Percentiles rank a stretch among this genome's conserved stretches.
These are phyloP conservation scores for Russula vinacea DNA, from an alignment of 768 basidiomycete species.

Conservation along the genomic window DNA sequence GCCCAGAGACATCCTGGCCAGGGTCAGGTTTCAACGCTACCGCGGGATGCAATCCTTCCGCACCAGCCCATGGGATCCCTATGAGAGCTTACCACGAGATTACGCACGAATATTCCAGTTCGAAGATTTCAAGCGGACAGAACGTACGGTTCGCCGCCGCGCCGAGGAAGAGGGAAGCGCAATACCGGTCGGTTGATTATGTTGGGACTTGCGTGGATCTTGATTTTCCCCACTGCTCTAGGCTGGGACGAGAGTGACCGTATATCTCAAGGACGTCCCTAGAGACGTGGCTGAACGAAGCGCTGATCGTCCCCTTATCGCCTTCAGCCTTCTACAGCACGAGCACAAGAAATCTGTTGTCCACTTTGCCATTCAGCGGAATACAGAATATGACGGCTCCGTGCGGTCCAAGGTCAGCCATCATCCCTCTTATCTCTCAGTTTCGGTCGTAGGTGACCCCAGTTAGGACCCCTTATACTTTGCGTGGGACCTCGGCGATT, in stretches of 20 bases:
- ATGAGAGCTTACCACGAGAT: slow-evolving; percentile 90
- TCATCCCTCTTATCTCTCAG: neutral
- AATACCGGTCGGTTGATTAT: slow-evolving; percentile 56
- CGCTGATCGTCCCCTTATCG: slow-evolving; percentile 49
- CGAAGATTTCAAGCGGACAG: slow-evolving; percentile 88
- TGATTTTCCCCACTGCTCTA: slow-evolving; percentile 36
- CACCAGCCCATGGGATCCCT: slow-evolving; percentile 97
- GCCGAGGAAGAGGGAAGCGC: slow-evolving; percentile 58
- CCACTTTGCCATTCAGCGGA: slow-evolving; percentile 90
- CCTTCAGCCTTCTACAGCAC: slow-evolving; percentile 86
- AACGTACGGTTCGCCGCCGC: slow-evolving; percentile 61
- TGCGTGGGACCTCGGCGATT: slow-evolving; percentile 88
- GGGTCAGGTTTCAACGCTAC: slow-evolving; percentile 83
- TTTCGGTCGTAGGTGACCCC: neutral
- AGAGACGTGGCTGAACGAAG: slow-evolving; percentile 45
- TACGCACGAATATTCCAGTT: slow-evolving; percentile 97
- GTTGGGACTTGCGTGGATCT: neutral
- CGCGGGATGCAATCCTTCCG: slow-evolving; percentile 89
- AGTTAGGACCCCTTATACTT: slow-evolving; percentile 80
- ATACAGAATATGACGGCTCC: slow-evolving; percentile 87
- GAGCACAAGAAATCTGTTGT: slow-evolving; percentile 94
- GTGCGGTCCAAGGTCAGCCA: slow-evolving; percentile 81
- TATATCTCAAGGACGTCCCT: slow-evolving; percentile 76
- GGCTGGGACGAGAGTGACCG: slow-evolving; percentile 78
- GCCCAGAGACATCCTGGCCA: slow-evolving; percentile 76